phyloP scores from a whole-genome alignment of 306 rosid genomes.

The Inga oerstediana region DNA sequence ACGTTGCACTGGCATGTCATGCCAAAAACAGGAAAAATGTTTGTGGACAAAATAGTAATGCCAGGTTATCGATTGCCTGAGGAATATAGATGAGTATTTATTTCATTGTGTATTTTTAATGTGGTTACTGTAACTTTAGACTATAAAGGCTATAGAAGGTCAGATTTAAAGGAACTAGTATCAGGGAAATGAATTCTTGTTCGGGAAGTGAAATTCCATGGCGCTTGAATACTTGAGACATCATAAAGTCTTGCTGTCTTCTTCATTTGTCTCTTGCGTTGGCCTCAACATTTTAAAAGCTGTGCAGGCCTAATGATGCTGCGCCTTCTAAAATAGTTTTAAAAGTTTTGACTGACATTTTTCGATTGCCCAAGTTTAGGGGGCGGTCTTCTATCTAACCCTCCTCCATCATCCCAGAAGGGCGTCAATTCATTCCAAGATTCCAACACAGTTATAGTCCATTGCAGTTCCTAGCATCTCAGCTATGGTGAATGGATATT shows the following conservation, averaged over 20 bases:
- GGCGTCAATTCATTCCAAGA: too few relatives aligned
- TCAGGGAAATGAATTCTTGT: slow-evolving; percentile 26
- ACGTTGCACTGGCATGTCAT: slow-evolving; percentile 98
- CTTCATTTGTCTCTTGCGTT: slow-evolving; percentile 2
- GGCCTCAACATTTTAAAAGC: neutral
- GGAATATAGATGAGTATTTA: slow-evolving; percentile 65
- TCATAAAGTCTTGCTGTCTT: neutral
- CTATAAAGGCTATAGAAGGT: slow-evolving; percentile 30
- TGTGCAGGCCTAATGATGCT: neutral
- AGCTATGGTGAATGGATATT: too few relatives aligned
- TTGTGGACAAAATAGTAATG: slow-evolving; percentile 71
- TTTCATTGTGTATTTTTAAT: slow-evolving; percentile 33
- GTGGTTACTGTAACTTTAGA: slow-evolving; percentile 49
- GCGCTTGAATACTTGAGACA: slow-evolving; percentile 31
- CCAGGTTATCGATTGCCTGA: slow-evolving; percentile 77
- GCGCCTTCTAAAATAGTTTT: neutral
- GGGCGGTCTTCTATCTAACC: too few relatives aligned
- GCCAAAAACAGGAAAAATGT: slow-evolving; percentile 99
- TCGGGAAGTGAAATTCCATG: slow-evolving; percentile 12
- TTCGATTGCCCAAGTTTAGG: neutral
- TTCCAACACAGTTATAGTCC: too few relatives aligned
- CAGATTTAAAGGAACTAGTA: slow-evolving; percentile 37
- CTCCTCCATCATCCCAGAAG: too few relatives aligned
- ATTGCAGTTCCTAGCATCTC: too few relatives aligned
- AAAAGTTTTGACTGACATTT: neutral